phyloP scores from a whole-genome alignment of 2,329 filamentous ascomycete genomes.

The Cryphonectria japonica region DNA sequence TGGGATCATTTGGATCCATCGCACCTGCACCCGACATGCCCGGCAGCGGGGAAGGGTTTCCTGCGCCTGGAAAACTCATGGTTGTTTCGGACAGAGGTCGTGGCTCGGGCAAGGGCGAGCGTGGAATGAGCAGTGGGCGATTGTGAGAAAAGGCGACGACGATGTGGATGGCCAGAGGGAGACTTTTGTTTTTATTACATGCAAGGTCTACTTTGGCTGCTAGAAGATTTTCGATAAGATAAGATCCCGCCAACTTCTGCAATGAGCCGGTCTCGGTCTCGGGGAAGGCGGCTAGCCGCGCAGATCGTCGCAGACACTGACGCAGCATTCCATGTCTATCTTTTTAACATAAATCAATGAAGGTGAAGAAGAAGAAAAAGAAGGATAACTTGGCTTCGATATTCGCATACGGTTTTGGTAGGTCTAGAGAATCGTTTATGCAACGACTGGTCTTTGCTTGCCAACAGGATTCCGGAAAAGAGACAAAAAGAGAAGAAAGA shows the following conservation, averaged over 20 bases:
- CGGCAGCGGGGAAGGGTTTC: slow-evolving; percentile 23
- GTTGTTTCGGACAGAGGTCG: neutral
- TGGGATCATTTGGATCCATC: slow-evolving; percentile 52
- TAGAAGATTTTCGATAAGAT: slow-evolving; percentile 19
- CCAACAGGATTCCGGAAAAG: slow-evolving; percentile 6
- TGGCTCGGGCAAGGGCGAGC: neutral
- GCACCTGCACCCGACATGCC: slow-evolving; percentile 22
- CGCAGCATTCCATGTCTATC: neutral
- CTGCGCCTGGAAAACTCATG: slow-evolving; percentile 45
- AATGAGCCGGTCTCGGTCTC: neutral
- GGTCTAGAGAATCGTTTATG: slow-evolving; percentile 29
- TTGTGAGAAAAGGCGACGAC: no score
- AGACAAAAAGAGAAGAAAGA: slow-evolving; percentile 14
- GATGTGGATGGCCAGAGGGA: neutral
- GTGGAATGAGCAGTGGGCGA: neutral
- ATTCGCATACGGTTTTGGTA: slow-evolving; percentile 22
- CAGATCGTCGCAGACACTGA: neutral
- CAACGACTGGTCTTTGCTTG: slow-evolving; percentile 28
- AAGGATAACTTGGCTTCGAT: slow-evolving; percentile 6
- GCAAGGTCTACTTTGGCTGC: neutral
- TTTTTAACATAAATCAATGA: neutral
- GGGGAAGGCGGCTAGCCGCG: no score
- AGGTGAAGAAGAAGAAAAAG: neutral
- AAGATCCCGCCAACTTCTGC: slow-evolving; percentile 11
- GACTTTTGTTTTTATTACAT: neutral